Base-by-base conservation (phyloP, 2,329 filamentous ascomycete genomes). In the Pyrenophora tritici-repentis region DNA sequence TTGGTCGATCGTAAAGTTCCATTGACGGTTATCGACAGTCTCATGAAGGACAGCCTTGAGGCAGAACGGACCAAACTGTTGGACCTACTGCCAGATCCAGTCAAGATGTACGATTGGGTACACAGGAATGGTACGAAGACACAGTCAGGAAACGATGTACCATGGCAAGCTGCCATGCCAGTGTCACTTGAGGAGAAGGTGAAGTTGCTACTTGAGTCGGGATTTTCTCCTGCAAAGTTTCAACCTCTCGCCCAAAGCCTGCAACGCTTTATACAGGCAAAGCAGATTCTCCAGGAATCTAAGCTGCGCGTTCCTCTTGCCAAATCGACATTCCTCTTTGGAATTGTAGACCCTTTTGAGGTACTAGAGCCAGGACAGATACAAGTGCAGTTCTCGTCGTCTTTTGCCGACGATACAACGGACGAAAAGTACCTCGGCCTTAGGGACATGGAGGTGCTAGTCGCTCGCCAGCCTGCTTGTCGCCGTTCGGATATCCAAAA, bases 401-500 rank as follows among this genome's bases (percentile, higher is more conserved):
- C 80, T n/a, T 88, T 90, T 53, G 60, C 71, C 0, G 79, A 84
- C 47, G 76, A 83, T 1, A 70, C 74, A 0, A 81, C 81, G 1
- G 79, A 79, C 0, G 80, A 83, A 31, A 79, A 76, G 0, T 83
- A 82, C 34, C 81, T 79, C 0, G 66, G 81, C 5, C 68, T 90
- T 4, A 57, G 85, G 32, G 78, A 79, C 0, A 75, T 79, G 13
- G 82, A 90, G 12, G 73, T 90, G 0, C 75, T 93, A 0, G 85
- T 92, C 0, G 84, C 85, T 0, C 80, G 89, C 16, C 83, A 85
- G 1, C 89, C 89, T 0, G 85, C 88, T 0, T 83, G 90, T 62
- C 83, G 86, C 17, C 77, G 79, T 0, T 89, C 85, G 22, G 89
- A 94, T 55, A 84, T 93, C 0, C 89, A 92, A 62, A 87, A 81